phyloP scores from a whole-genome alignment of 2,329 filamentous ascomycete genomes.

The Leptographium flavum region DNA sequence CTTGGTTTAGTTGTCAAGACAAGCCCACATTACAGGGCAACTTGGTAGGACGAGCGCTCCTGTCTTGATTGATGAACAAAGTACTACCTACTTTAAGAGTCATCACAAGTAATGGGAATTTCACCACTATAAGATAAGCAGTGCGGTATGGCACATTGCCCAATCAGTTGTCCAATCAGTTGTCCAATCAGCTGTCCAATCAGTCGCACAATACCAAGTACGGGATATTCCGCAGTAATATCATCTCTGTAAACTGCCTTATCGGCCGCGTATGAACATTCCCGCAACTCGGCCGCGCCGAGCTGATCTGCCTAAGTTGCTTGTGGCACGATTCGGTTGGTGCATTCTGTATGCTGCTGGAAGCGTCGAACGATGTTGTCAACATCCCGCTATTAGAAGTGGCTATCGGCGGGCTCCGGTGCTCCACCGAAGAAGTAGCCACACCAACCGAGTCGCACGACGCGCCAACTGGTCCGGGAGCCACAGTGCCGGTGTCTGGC shows the following conservation, averaged over 20 bases:
- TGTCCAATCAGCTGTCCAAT: too few relatives aligned
- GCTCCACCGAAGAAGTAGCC: slow-evolving; percentile 3
- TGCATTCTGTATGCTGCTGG: not conserved
- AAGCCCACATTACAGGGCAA: too few relatives aligned
- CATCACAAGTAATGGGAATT: too few relatives aligned
- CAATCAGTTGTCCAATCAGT: too few relatives aligned
- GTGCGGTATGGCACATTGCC: too few relatives aligned
- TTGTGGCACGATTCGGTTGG: not conserved
- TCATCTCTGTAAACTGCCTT: not conserved
- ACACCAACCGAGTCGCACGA: not conserved
- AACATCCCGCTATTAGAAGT: slow-evolving; percentile 5
- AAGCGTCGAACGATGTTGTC: slow-evolving; percentile 1
- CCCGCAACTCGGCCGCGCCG: not conserved
- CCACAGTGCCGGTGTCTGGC: not conserved
- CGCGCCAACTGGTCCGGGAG: not conserved
- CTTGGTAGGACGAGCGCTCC: too few relatives aligned
- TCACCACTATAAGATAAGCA: too few relatives aligned
- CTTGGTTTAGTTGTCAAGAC: too few relatives aligned
- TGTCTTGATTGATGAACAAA: too few relatives aligned
- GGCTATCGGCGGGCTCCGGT: slow-evolving; percentile 15
- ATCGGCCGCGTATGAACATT: not conserved
- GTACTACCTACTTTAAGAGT: too few relatives aligned
- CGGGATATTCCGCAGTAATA: not conserved
- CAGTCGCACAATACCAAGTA: too few relatives aligned
- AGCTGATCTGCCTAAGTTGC: not conserved